Percentiles rank a stretch among this genome's conserved stretches.
Evolutionary conservation across 2,329 filamentous ascomycete genomes (phyloP).

Genomic region (Ophiocordyceps camponoti-rufipedis): DNA sequence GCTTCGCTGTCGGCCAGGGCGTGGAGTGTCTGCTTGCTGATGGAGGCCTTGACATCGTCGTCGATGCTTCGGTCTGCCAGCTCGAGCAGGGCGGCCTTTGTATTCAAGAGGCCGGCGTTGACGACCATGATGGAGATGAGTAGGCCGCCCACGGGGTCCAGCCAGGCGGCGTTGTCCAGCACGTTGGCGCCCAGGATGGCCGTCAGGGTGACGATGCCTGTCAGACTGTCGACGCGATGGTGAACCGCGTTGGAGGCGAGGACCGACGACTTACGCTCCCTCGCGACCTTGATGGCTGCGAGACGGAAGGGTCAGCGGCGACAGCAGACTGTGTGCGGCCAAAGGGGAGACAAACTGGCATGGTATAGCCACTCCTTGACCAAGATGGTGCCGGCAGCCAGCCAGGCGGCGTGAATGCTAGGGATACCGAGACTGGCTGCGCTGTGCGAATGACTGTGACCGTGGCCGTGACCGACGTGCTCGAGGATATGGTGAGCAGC

Average conservation of each 20-base stretch:
- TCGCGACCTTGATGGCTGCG: conserved; percentile 82
- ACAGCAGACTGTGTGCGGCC: not conserved
- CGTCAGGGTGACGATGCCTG: conserved; percentile 77
- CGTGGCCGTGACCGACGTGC: conserved; percentile 45
- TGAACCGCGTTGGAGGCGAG: conserved; percentile 92
- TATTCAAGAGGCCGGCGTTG: conserved; percentile 77
- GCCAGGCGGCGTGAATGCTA: conserved; percentile 86
- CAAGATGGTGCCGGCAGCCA: conserved; percentile 74
- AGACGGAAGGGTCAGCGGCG: not conserved
- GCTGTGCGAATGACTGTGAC: conserved; percentile 45
- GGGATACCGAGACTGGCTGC: conserved; percentile 34
- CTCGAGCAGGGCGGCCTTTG: conserved; percentile 63
- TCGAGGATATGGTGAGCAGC: conserved; percentile 44
- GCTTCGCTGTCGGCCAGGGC: conserved; percentile 41
- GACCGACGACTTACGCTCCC: conserved; percentile 86
- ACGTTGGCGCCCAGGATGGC: conserved; percentile 84
- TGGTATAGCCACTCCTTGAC: conserved; percentile 96
- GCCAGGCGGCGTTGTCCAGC: conserved; percentile 69
- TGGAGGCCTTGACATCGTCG: conserved; percentile 56
- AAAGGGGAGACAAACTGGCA: conserved; percentile 55
- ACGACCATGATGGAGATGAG: conserved; percentile 89
- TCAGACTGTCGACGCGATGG: conserved; percentile 89
- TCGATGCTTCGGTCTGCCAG: conserved; percentile 84
- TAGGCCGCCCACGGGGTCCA: conserved; percentile 85
- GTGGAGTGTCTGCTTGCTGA: conserved; percentile 46